These are phyloP conservation scores for Holtermannia corniformis DNA, from an alignment of 768 basidiomycete genomes.

Conservation along the genomic window DNA sequence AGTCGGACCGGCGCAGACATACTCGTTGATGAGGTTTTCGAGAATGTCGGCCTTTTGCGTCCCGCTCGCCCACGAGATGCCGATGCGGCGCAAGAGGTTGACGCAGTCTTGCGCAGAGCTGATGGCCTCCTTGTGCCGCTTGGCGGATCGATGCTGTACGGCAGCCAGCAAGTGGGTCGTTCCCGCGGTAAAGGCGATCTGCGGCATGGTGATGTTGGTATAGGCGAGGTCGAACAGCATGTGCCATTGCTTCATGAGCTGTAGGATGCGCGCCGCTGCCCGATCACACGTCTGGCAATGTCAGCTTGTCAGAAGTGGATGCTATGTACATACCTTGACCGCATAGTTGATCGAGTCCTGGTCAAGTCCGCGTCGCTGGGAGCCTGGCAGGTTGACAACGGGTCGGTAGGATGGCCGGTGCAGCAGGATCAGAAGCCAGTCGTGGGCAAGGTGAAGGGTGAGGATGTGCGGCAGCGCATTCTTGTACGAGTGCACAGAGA, in stretches of 20 bases:
- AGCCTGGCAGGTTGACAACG: constrained; percentile 8
- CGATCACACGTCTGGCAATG: constrained; percentile 18
- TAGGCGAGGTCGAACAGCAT: constrained; percentile 15
- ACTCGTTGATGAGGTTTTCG: constrained; percentile 12
- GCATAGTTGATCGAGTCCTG: too few relatives aligned
- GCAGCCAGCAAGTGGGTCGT: constrained; percentile 23
- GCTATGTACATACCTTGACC: constrained; percentile 25
- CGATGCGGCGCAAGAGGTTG: constrained; percentile 12
- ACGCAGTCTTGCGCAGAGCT: constrained; percentile 14
- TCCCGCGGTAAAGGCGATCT: constrained; percentile 23
- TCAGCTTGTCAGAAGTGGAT: too few relatives aligned
- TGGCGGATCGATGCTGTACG: constrained; percentile 7
- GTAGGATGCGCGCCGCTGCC: constrained; percentile 12
- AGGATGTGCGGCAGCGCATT: constrained; percentile 30
- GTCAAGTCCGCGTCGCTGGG: constrained; percentile 1
- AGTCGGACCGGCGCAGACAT: too few relatives aligned
- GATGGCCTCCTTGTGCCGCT: constrained; percentile 10
- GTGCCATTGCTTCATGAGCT: constrained; percentile 15
- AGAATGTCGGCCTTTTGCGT: constrained; percentile 14
- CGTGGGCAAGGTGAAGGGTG: constrained; percentile 27
- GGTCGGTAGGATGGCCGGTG: constrained; percentile 34
- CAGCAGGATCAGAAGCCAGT: constrained; percentile 30
- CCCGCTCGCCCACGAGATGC: constrained; percentile 20
- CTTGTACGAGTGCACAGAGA: constrained; percentile 17
- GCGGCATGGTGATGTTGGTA: constrained; percentile 12